These are phyloP conservation scores for Leishmania braziliensis DNA, from an alignment of 208 protist genomes.

Conservation along the genomic window DNA sequence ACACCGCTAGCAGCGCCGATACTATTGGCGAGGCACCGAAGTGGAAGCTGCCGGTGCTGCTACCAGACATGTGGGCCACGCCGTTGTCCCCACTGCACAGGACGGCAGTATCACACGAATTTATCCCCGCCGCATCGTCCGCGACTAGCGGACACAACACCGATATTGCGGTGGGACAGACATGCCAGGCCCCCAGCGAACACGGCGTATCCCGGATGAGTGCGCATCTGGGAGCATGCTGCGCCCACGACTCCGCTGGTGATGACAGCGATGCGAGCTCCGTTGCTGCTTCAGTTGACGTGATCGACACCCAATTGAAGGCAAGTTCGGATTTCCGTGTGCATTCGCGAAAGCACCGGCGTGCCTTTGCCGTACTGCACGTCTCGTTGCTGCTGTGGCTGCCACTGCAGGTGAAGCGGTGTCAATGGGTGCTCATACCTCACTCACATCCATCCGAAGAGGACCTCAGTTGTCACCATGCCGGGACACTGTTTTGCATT, in stretches of 20 bases:
- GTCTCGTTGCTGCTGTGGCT: slow-evolving; percentile 64
- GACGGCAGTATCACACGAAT: neutral
- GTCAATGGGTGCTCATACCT: slow-evolving; percentile 35
- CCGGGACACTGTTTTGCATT: slow-evolving; percentile 58
- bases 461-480: slow-evolving; percentile 25
- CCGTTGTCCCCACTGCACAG: neutral
- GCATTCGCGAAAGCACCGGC: slow-evolving; percentile 33
- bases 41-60: slow-evolving; percentile 34
- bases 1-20: neutral
- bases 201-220: neutral
- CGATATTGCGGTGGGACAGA: too few relatives aligned
- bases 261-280: neutral
- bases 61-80: slow-evolving; percentile 27
- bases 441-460: slow-evolving; percentile 17
- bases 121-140: neutral
- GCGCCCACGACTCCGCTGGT: neutral
- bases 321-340: slow-evolving; percentile 3
- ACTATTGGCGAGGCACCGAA: slow-evolving; percentile 2
- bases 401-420: slow-evolving; percentile 41
- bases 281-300: neutral
- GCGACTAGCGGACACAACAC: too few relatives aligned
- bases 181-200: neutral
- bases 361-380: slow-evolving; percentile 56
- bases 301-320: neutral
- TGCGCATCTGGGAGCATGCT: neutral